Percentiles rank a stretch among this genome's conserved stretches.
phyloP scores from a whole-genome alignment of 148 eudicot species.

The Vaccinium corymbosum region DNA sequence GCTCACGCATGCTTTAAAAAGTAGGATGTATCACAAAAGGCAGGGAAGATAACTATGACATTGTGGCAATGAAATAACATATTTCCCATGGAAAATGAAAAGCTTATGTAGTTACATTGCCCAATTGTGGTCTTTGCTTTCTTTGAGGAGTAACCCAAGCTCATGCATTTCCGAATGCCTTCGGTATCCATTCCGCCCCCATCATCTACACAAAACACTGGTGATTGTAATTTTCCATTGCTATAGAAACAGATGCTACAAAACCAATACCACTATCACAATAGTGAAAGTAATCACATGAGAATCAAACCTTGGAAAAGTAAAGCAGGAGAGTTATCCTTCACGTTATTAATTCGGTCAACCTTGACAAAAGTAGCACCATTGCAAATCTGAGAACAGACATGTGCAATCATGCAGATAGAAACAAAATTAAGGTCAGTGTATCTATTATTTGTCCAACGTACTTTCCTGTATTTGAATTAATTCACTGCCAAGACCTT shows the following conservation, averaged over 20 bases:
- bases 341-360: conserved; percentile 63
- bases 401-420: conserved; percentile 16
- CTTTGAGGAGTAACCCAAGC: conserved; percentile 96
- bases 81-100: neutral
- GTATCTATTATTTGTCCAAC: neutral
- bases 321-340: conserved; percentile 86
- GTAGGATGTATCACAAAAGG: neutral
- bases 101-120: conserved; percentile 53
- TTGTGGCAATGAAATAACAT: neutral
- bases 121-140: conserved; percentile 82
- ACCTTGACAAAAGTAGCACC: conserved; percentile 94
- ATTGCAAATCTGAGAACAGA: conserved; percentile 55
- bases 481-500: neutral
- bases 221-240: neutral
- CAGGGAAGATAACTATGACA: neutral
- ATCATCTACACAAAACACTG: conserved; percentile 52
- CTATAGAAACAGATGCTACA: conserved; percentile 8
- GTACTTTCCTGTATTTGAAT: neutral
- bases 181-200: conserved; percentile 99
- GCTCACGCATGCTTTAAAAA: neutral
- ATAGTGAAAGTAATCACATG: neutral
- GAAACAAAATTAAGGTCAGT: conserved; percentile 9
- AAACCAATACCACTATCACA: neutral
- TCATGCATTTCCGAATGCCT: conserved; percentile 86
- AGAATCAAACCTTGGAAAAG: conserved; percentile 64